Evolutionary conservation across 192 early-diverging fungal genomes (phyloP), one percentile per base, ranked within the genome.

Genomic region (Coemansia sp.): DNA sequence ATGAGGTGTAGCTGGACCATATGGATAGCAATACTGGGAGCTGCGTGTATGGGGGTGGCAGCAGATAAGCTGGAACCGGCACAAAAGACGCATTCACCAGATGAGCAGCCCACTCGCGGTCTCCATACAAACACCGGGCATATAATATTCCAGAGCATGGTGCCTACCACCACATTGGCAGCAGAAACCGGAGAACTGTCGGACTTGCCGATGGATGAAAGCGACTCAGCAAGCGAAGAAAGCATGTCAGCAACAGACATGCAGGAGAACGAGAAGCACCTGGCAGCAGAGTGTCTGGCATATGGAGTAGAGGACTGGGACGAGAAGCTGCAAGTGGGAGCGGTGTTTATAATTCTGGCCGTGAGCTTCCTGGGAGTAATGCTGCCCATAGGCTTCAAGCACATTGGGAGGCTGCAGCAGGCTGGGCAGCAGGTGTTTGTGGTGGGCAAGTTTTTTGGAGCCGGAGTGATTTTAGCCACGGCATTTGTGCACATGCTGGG

Each of bases 401-500:
- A 66, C 39, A 44, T 73, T 8, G 18, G 11, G 7, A 69, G 70
- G 66, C 57, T 70, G 1, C 57, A 48, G 42, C 6, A 5, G n/a
- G 31, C 70, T n/a, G 61, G 70, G 16, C 60, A 61, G 9, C 39
- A 38, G 6, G 49, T 76, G 1, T 50, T 86, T 11, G 65, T 71
- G 3, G 65, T 61, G 1, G 78, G 75, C 23, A 80, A 80, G 43
- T 82, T 81, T 40, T 84, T 86, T 57, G 83, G 85, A 11, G 82
- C 85, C 6, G 89, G 88, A 1, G 83, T 89, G 6, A 88, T 91
- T 49, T 46, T 89, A 19, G 84, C 89, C 8, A 91, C 89, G 8
- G 83, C 83, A 6, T 86, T 91, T 45, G 83, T 91, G 39, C 89
- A 91, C 61, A 88, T 90, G 88, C 57, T 90, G 0, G 81, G 85